A percentile compares a stretch with the other conserved stretches of the same genome.
phyloP scores from a whole-genome alignment of 2,329 filamentous ascomycete genomes.

The Myrmaecium sp. region DNA sequence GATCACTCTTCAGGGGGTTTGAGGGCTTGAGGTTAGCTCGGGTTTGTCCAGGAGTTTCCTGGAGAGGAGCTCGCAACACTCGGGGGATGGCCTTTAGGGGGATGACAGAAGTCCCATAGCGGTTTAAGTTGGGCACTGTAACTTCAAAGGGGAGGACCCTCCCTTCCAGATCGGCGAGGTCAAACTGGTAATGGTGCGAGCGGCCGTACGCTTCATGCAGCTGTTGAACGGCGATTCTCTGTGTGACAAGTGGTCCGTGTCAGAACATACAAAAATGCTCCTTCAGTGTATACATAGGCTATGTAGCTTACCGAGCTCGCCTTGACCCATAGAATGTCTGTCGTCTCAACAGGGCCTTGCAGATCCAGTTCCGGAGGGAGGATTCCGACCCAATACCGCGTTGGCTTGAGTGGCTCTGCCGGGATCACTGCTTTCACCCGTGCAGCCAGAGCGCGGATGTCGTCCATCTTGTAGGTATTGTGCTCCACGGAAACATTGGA shows the following conservation, averaged over 20 bases:
- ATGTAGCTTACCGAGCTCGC: constrained; percentile 12
- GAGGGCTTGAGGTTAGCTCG: no score
- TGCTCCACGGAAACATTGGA: no score
- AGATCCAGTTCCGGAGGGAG: constrained; percentile 10
- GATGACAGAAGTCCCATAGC: no score
- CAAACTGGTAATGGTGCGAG: background rate
- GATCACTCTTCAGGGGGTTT: no score
- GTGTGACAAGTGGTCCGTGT: constrained; percentile 1
- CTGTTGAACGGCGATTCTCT: constrained; percentile 11
- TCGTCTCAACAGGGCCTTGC: constrained; percentile 6
- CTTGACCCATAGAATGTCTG: constrained; percentile 21
- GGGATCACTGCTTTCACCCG: constrained; percentile 8
- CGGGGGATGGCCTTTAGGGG: background rate
- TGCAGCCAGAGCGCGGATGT: no score
- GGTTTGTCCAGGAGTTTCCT: background rate
- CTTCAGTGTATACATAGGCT: no score
- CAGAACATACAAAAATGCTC: background rate
- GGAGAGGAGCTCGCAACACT: background rate
- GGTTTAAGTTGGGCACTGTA: no score
- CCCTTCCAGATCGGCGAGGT: background rate
- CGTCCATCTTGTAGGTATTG: no score
- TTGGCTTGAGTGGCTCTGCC: constrained; percentile 7
- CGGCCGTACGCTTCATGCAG: constrained; percentile 9
- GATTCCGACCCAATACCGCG: constrained; percentile 18
- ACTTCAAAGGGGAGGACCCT: background rate